phyloP scores from a whole-genome alignment of 257 asterid species.

The Salvia hispanica region DNA sequence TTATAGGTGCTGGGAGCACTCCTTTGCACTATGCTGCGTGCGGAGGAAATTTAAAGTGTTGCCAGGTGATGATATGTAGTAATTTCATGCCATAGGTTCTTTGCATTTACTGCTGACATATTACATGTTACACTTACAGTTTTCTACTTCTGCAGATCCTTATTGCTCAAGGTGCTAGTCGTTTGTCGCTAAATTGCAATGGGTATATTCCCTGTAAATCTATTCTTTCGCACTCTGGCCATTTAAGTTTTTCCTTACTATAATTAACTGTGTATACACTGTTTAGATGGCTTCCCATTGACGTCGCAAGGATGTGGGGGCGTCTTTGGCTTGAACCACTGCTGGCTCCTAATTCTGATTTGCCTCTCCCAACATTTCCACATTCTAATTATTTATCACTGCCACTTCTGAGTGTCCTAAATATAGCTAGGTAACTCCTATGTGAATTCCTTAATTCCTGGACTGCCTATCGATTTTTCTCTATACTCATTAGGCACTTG shows the following conservation, averaged over 20 bases:
- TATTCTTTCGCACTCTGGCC: constrained; percentile 12
- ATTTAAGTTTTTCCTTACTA: neutral
- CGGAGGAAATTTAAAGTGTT: constrained; percentile 95
- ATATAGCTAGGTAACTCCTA: constrained; percentile 78
- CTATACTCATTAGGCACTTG: constrained; percentile 5
- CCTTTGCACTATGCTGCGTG: constrained; percentile 98
- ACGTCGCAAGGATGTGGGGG: constrained; percentile 97
- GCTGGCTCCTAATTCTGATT: constrained; percentile 70
- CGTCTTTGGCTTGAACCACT: constrained; percentile 97
- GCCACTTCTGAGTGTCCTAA: constrained; percentile 88
- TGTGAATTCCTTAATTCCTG: neutral
- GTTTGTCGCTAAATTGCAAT: constrained; percentile 87
- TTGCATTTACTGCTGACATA: neutral
- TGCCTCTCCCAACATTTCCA: constrained; percentile 63
- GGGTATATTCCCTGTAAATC: constrained; percentile 53
- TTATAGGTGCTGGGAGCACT: constrained; percentile 94
- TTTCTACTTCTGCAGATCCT: constrained; percentile 65
- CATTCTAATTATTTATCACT: constrained; percentile 81
- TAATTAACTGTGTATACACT: constrained; percentile 20
- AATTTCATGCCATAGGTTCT: neutral
- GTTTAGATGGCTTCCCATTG: constrained; percentile 95
- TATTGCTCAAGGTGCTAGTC: constrained; percentile 86
- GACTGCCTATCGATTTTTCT: neutral
- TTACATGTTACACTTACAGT: constrained; percentile 2
- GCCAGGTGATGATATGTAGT: constrained; percentile 63